Percentiles rank a stretch among this genome's conserved stretches.
phyloP scores from a whole-genome alignment of 148 eudicot species.

The Talinum fruticosum region DNA sequence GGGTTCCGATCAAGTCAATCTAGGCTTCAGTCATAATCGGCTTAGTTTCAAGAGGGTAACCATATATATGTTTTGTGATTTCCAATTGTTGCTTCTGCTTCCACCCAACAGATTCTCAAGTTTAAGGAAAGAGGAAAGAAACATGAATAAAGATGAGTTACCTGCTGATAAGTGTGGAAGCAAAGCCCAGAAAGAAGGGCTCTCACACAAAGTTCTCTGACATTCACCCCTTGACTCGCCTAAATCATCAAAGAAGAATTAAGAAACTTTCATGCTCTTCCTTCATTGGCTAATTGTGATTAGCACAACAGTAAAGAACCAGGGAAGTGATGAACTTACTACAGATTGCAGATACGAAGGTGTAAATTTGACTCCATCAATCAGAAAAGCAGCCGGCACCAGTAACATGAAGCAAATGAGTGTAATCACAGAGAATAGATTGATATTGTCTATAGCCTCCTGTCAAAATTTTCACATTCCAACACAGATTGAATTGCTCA shows the following conservation, averaged over 20 bases:
- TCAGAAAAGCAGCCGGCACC: constrained; percentile 54
- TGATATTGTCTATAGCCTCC: constrained; percentile 82
- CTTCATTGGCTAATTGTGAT: not conserved
- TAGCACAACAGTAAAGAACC: not conserved
- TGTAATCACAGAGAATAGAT: constrained; percentile 74
- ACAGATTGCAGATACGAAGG: constrained; percentile 60
- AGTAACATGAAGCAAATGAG: constrained; percentile 59
- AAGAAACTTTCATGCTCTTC: constrained; percentile 1
- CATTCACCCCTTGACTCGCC: constrained; percentile 32
- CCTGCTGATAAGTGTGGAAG: constrained; percentile 40
- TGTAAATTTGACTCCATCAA: constrained; percentile 69
- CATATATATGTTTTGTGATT: not conserved
- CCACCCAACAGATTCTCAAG: not conserved
- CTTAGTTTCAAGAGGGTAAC: not conserved
- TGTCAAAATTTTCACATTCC: constrained; percentile 17
- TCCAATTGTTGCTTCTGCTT: not conserved
- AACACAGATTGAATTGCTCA: not conserved
- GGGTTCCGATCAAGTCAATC: not conserved
- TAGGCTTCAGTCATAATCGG: not conserved
- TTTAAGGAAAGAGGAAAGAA: not conserved
- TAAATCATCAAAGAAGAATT: not conserved
- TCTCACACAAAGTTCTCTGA: constrained; percentile 25
- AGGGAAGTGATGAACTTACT: constrained; percentile 24
- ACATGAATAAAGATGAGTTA: not conserved
- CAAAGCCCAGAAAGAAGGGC: constrained; percentile 31